Evolutionary conservation across 2,329 filamentous ascomycete species (phyloP).

Genomic region (Parastagonospora avenae): DNA sequence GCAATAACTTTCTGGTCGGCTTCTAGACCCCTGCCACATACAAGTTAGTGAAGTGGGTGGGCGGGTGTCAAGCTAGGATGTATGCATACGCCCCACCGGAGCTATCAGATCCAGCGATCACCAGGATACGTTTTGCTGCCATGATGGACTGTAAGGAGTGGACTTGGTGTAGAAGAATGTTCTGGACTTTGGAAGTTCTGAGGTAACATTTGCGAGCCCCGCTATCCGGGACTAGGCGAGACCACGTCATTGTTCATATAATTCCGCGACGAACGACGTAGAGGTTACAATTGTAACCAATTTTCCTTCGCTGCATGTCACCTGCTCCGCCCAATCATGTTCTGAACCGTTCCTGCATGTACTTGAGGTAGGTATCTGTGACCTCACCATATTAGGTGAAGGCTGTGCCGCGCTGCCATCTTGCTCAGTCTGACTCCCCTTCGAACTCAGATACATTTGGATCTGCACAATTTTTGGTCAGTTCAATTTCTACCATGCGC

Average conservation of each 20-base stretch:
- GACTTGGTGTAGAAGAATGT: background rate
- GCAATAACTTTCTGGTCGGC: slow-evolving; percentile 95
- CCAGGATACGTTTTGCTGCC: slow-evolving; percentile 64
- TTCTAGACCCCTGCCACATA: slow-evolving; percentile 74
- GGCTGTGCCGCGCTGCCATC: background rate
- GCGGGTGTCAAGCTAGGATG: slow-evolving; percentile 16
- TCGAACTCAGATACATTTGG: slow-evolving; percentile 53
- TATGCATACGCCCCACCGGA: slow-evolving; percentile 80
- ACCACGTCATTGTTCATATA: slow-evolving; percentile 24
- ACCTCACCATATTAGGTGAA: background rate
- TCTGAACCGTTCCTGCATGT: too few relatives aligned
- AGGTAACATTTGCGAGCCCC: slow-evolving; percentile 24
- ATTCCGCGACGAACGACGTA: too few relatives aligned
- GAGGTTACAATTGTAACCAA: background rate
- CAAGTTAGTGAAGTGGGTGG: slow-evolving; percentile 19
- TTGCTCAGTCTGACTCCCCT: slow-evolving; percentile 50
- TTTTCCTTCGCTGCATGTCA: background rate
- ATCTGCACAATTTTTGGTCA: slow-evolving; percentile 37
- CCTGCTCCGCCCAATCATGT: too few relatives aligned
- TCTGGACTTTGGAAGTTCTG: slow-evolving; percentile 9
- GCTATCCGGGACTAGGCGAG: slow-evolving; percentile 31
- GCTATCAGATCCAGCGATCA: slow-evolving; percentile 88
- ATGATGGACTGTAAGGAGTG: slow-evolving; percentile 18
- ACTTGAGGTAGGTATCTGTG: too few relatives aligned
- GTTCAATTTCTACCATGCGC: background rate